phyloP scores from a whole-genome alignment of 1,139 yeast species.

The Debaryomyces robertsiae region DNA sequence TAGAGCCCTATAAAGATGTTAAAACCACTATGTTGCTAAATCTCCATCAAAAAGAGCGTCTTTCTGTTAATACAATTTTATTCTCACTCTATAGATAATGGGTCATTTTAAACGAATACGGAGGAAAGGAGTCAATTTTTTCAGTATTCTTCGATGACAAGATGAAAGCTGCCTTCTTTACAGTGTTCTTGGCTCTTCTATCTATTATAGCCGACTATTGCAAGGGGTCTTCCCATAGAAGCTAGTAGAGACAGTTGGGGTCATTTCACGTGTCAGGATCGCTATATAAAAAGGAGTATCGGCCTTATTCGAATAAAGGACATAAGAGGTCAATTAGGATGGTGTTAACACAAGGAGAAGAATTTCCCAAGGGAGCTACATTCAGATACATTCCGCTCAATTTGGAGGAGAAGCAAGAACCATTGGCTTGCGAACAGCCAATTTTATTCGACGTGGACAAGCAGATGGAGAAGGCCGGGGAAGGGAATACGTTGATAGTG shows the following conservation, averaged over 20 bases:
- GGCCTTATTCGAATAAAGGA: neutral
- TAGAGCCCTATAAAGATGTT: constrained; percentile 1
- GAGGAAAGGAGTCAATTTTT: too few relatives aligned
- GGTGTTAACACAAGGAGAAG: constrained; percentile 26
- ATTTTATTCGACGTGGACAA: constrained; percentile 25
- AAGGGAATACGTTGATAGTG: constrained; percentile 60
- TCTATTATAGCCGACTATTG: too few relatives aligned
- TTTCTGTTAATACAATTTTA: neutral
- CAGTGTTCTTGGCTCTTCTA: too few relatives aligned
- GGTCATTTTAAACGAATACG: too few relatives aligned
- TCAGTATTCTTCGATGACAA: too few relatives aligned
- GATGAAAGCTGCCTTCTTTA: too few relatives aligned
- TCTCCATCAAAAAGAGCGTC: neutral
- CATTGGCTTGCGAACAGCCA: constrained; percentile 54
- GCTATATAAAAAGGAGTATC: neutral
- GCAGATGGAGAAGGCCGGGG: constrained; percentile 27
- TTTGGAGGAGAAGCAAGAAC: constrained; percentile 34
- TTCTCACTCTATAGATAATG: constrained; percentile 2
- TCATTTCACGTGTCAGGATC: constrained; percentile 2
- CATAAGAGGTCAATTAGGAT: constrained; percentile 1
- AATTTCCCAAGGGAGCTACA: constrained; percentile 54
- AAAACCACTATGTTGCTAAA: neutral
- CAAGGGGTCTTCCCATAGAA: too few relatives aligned
- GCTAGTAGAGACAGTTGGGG: too few relatives aligned
- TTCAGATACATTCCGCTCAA: constrained; percentile 60